Evolutionary conservation across 1,284 basidiomycete genomes (phyloP).

Genomic region (Marasmius tenuissimus): DNA sequence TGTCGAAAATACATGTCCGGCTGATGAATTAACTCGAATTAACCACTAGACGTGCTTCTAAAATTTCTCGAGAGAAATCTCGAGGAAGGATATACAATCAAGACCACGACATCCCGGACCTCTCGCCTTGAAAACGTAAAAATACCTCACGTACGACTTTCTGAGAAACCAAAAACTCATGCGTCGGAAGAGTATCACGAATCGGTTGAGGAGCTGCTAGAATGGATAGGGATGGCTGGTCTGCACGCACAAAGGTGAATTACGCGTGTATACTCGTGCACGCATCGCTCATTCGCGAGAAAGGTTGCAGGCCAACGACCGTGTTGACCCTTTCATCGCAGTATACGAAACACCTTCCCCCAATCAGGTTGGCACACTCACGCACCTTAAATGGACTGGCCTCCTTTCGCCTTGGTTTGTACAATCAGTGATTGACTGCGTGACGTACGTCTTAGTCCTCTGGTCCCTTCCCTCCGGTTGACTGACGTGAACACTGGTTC

Average conservation of each 20-base stretch:
- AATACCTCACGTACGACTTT: conserved; percentile 34
- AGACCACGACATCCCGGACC: conserved; percentile 12
- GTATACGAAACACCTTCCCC: conserved; percentile 46
- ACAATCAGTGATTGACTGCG: conserved; percentile 43
- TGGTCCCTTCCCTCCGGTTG: too few species aligned
- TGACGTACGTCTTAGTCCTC: conserved; percentile 32
- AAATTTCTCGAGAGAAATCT: neutral
- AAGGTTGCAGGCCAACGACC: conserved; percentile 43
- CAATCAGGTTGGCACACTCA: conserved; percentile 41
- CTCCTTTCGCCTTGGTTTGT: conserved; percentile 53
- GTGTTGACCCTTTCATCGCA: conserved; percentile 46
- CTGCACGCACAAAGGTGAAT: conserved; percentile 44
- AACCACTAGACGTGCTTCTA: neutral
- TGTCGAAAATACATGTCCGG: neutral
- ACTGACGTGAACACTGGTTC: conserved; percentile 14
- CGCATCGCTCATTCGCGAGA: neutral
- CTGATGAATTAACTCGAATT: neutral
- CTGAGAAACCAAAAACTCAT: conserved; percentile 17
- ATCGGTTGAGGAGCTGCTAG: conserved; percentile 48
- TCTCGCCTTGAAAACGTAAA: conserved; percentile 21
- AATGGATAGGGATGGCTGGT: conserved; percentile 69
- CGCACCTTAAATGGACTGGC: conserved; percentile 59
- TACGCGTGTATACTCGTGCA: neutral
- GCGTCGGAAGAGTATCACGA: conserved; percentile 42
- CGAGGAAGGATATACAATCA: neutral